Evolutionary conservation across 352 stramenopile genomes (phyloP), one percentile per base, ranked within the genome.

Genomic region (Lagenidium sp.): DNA sequence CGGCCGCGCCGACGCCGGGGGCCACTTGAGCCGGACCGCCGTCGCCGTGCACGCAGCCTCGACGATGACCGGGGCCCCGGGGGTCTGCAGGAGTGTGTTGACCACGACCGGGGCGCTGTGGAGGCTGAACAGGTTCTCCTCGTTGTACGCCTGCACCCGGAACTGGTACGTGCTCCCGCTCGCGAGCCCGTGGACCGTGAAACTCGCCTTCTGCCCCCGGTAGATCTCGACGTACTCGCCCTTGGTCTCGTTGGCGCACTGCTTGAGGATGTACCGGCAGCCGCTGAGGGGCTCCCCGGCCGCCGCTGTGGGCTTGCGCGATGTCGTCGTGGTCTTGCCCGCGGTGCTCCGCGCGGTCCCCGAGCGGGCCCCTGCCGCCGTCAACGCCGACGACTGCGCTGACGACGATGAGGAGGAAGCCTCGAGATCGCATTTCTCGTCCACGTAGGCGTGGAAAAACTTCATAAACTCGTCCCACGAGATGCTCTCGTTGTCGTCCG

Each of bases 171-270:
- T 85, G 13, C 60, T 81, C 16, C 74, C 82, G 15, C 81, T 85
- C 16, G 78, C 61, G 4, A 96, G 76, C 1, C 81, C 81, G 28
- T 90, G 75, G 0, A 95, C 66, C 4, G 82, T 74, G 30, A 88
- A 90, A 6, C 61, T 58, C 16, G 69, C 53, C 38, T 84, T 69
- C 8, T 66, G 53, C 35, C 81, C 82, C 16, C 74, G 63, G 47
- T 94, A 91, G 36, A 95, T 84, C 55, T 95, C 77, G 13, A 93
- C 68, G 36, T 93, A 96, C 44, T 88, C 69, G 20, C 82, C 79
- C 19, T 65, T 55, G 19, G 66, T 65, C 47, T 95, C 81, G 41
- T 88, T 76, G 8, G 68, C 65, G 53, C 81, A 94, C 45, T 94
- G 81, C 46, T 95, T 93, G 23, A 95, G 63, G 36, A 96, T 70